Base-by-base conservation (phyloP, 2,329 filamentous ascomycete species). In the Cladophialophora bantiana region DNA sequence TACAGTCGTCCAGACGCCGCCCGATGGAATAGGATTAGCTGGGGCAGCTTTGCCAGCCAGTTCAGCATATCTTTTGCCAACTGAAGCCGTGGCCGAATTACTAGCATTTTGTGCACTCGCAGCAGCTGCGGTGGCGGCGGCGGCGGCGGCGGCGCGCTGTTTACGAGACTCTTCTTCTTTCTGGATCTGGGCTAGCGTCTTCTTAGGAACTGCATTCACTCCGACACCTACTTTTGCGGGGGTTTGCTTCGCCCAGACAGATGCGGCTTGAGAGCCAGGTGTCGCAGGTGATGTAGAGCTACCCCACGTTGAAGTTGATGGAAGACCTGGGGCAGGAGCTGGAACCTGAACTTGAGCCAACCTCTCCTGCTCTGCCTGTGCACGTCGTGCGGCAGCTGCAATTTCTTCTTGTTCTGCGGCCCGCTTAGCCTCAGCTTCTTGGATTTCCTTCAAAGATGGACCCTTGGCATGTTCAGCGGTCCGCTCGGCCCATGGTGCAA, bases 401-500 rank as follows among this genome's bases (percentile, higher is more conserved):
- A 88, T 82, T 75, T 95, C 93, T 75, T 98, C 94, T 12, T 88
- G 89, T 79, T 96, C 92, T 59, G 94, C 94, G 10, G 94, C 94
- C 77, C 95, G 96, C 75, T 91, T 92, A 40, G 94, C 94, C 78
- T 99, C 95, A 4, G 92, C 90, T 78, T 97, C 94, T 78, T 99
- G 95, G 31, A 99, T 99, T 76, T 99, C 94, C 80, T 93, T 96
- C 69, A 99, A 83, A 67, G 94, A 97, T 1, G 94, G 95, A 0
- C 93, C 94, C 78, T 92, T 96, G 48, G 92, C 88, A 31, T 85
- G 81, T 57, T 91, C 90, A 48, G 83, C 80, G 2, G 86, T 86
- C 71, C 98, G 93, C 77, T 95, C 95, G 4, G 95, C 95, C 95
- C 95, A 99, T 0, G 95, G 95, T 0, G 95, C 95, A 71, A 97